phyloP scores from a whole-genome alignment of 1,284 basidiomycete species.

The Rhodotorula sp. region DNA sequence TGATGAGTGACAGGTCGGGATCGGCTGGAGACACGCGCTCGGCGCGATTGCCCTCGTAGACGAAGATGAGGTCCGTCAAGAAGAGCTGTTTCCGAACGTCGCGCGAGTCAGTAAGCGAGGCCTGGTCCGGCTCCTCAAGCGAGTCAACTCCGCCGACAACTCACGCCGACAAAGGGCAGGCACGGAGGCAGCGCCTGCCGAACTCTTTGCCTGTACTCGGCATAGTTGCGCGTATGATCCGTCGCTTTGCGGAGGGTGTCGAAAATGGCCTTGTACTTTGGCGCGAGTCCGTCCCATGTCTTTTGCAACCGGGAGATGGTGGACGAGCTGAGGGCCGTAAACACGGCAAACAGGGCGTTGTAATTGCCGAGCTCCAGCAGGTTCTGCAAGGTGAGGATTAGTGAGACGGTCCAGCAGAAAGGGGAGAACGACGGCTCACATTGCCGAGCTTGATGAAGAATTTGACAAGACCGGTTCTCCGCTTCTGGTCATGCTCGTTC shows the following conservation, averaged over 20 bases:
- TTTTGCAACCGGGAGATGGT: conserved; percentile 48
- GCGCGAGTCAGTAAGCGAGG: not conserved
- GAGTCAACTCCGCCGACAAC: not conserved
- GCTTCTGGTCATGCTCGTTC: conserved; percentile 49
- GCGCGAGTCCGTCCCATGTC: conserved; percentile 66
- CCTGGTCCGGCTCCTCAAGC: not conserved
- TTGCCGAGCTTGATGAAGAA: conserved; percentile 53
- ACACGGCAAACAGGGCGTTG: conserved; percentile 52
- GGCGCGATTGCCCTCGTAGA: conserved; percentile 88
- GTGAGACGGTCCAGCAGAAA: not conserved
- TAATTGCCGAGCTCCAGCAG: conserved; percentile 51
- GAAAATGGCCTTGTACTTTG: conserved; percentile 77
- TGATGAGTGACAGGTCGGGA: conserved; percentile 76
- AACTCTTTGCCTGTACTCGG: conserved; percentile 71
- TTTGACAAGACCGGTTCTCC: conserved; percentile 49
- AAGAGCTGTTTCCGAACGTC: conserved; percentile 13
- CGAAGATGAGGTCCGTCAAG: conserved; percentile 70
- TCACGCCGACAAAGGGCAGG: conserved; percentile 84
- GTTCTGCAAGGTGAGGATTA: conserved; percentile 37
- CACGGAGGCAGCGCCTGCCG: conserved; percentile 76
- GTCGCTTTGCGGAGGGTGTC: conserved; percentile 79
- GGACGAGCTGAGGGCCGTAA: conserved; percentile 51
- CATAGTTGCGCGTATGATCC: conserved; percentile 86
- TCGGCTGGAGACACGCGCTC: conserved; percentile 69
- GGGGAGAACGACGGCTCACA: conserved; percentile 38